A percentile compares a stretch with the other conserved stretches of the same genome.
These are phyloP conservation scores for Lagenidium sp. DNA, from an alignment of 352 stramenopile species.

Conservation along the genomic window DNA sequence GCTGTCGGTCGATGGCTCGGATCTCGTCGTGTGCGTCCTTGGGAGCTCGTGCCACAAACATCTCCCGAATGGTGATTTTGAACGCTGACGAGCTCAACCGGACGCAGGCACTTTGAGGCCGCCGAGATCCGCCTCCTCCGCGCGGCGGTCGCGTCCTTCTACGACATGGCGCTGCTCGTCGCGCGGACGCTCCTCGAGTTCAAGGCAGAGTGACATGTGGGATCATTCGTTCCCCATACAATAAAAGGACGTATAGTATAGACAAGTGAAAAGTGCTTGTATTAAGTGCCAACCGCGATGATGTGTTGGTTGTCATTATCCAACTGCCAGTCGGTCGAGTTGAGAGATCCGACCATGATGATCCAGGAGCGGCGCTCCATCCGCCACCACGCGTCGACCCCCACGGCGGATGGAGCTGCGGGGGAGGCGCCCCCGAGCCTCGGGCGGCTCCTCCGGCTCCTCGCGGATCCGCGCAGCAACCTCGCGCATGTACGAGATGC, in stretches of 20 bases:
- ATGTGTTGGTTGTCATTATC: no score
- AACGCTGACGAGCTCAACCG: neutral
- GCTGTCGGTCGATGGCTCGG: conserved; percentile 42
- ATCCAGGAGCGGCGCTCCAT: no score
- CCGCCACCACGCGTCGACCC: no score
- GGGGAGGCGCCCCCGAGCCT: conserved; percentile 18
- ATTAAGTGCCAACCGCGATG: no score
- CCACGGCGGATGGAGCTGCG: no score
- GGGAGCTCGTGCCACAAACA: no score
- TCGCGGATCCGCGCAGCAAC: conserved; percentile 12
- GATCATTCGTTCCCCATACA: no score
- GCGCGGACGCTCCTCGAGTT: conserved; percentile 78
- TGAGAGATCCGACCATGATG: no score
- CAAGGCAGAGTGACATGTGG: conserved; percentile 63
- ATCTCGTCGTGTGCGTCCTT: conserved; percentile 61
- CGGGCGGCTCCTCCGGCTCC: conserved; percentile 12
- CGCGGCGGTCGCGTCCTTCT: conserved; percentile 80
- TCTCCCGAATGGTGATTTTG: neutral
- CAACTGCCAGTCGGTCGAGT: no score
- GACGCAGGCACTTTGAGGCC: conserved; percentile 62
- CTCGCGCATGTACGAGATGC: conserved; percentile 5
- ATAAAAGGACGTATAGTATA: no score
- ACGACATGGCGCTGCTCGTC: conserved; percentile 76
- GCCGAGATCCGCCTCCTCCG: conserved; percentile 79
- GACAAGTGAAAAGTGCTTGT: no score